Evolutionary conservation across 2,329 filamentous ascomycete genomes (phyloP), one percentile per base, ranked within the genome.

Genomic region (Fusarium chaquense): DNA sequence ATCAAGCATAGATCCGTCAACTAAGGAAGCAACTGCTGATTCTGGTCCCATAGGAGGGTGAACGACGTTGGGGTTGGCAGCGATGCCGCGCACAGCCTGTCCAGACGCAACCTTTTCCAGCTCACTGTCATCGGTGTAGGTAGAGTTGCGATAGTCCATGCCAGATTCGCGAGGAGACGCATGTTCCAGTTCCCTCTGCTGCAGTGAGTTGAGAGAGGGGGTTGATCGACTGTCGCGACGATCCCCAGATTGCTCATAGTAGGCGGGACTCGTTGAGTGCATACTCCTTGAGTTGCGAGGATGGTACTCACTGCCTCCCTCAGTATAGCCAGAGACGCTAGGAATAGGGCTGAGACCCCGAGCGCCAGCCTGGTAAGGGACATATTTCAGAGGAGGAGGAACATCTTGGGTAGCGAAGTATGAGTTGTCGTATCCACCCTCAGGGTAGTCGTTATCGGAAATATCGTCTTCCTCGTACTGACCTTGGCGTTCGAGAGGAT

Each of bases 271-370:
- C 4, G 80, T 72, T 8, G 79, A 80, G 16, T 83, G 84, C 45
- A 85, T 85, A 33, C 86, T 81, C 60, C 84, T 81, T 2, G 89
- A 88, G 62, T 90, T 85, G 50, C 87, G 87, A 73, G 86, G 87
- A 32, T 81, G 80, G 35, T 85, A 84, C 65, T 90, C 86, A 73
- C 84, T 90, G 55, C 89, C 89, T 47, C 89, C 88, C 73, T 94
- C 90, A 6, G 89, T 91, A 74, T 94, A 95, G 67, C 94, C 96
- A 13, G 93, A 95, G 18, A 97, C 93, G 74, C 94, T 98, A 72
- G 96, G 94, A 63, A 97, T 94, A 1, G 95, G 95, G 76, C 94
- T 98, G 50, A 97, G 81, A 13, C 90, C 91, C 43, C 92, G 90
- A 54, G 88, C 86, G 71, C 91, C 88, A 13, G 89, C 85, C 72